phyloP scores from a whole-genome alignment of 2,329 filamentous ascomycete genomes.

The Colletotrichum costaricense region DNA sequence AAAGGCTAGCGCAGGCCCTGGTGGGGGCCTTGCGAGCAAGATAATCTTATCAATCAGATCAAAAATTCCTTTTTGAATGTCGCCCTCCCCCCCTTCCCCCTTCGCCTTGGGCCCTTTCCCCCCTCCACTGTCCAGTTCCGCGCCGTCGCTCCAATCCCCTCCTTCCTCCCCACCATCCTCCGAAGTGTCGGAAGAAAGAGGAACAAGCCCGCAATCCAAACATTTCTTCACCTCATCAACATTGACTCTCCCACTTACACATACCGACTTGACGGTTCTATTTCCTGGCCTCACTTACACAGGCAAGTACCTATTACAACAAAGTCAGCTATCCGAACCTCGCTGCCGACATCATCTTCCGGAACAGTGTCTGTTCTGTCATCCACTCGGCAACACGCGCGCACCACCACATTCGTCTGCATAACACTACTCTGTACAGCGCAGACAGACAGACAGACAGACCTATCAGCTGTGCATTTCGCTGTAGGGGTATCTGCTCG shows the following conservation, averaged over 20 bases:
- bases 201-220: not conserved
- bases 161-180: constrained; percentile 11
- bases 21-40: constrained; percentile 29
- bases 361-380: not conserved
- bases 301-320: not conserved
- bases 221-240: not conserved
- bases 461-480: constrained; percentile 26
- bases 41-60: constrained; percentile 62
- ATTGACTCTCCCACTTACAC: not conserved
- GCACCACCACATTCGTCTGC: not conserved
- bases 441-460: not conserved
- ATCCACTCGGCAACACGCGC: not conserved
- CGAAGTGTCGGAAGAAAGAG: not conserved
- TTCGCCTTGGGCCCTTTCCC: not conserved
- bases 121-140: constrained; percentile 1
- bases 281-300: not conserved
- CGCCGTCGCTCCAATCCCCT: constrained; percentile 37
- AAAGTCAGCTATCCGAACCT: not conserved
- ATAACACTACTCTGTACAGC: not conserved
- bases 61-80: constrained; percentile 37
- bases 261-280: too few relatives aligned
- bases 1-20: constrained; percentile 23
- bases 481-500: constrained; percentile 3
- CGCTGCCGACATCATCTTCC: not conserved
- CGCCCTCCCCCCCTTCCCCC: constrained; percentile 1